Percentiles rank a stretch among this genome's conserved stretches.
These are phyloP conservation scores for Sclerotinia minor DNA, from an alignment of 2,329 filamentous ascomycete species.

Conservation along the genomic window DNA sequence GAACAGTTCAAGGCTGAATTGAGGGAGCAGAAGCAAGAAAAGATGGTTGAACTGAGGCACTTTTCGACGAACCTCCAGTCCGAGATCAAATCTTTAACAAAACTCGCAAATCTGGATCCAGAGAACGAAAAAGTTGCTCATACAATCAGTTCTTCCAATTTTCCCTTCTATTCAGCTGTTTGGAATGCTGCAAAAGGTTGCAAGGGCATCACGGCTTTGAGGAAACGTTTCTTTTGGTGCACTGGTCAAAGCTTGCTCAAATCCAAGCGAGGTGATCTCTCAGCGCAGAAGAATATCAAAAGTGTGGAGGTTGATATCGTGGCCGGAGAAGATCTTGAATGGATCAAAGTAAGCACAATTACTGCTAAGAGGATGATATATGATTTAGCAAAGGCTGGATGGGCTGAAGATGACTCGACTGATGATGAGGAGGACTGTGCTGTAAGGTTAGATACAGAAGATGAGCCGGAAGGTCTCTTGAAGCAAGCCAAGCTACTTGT, in stretches of 20 bases:
- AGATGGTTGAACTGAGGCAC: conserved; percentile 51
- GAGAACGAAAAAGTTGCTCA: conserved; percentile 47
- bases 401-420: conserved; percentile 50
- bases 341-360: conserved; percentile 68
- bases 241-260: conserved; percentile 26
- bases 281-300: conserved; percentile 19
- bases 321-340: conserved; percentile 60
- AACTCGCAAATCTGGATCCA: conserved; percentile 37
- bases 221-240: conserved; percentile 55
- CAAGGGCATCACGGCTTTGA: conserved; percentile 56
- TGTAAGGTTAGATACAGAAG: conserved; percentile 25
- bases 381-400: conserved; percentile 68
- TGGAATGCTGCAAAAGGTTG: conserved; percentile 63
- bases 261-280: conserved; percentile 19
- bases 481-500: conserved; percentile 60
- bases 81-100: conserved; percentile 51
- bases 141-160: conserved; percentile 63
- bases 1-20: conserved; percentile 48
- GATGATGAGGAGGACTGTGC: conserved; percentile 49
- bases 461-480: conserved; percentile 55
- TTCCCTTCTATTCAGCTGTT: conserved; percentile 63
- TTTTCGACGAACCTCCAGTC: conserved; percentile 50
- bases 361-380: conserved; percentile 64
- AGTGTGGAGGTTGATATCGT: conserved; percentile 58
- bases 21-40: conserved; percentile 46